Percentiles rank a stretch among this genome's conserved stretches.
phyloP scores from a whole-genome alignment of 805 yeast genomes.

The Soucietia sequanensis region DNA sequence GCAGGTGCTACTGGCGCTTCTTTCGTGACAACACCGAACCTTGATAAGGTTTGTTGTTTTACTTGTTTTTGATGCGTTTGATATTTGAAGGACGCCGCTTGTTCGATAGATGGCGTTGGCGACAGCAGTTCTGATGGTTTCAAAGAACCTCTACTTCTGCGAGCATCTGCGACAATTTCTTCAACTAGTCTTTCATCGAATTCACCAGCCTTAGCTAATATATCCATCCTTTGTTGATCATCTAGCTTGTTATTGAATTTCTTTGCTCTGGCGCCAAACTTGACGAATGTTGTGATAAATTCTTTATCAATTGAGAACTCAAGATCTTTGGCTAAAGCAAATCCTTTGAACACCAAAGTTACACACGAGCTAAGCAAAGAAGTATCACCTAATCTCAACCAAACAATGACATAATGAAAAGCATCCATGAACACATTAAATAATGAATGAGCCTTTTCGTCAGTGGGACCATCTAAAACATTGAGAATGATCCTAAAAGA shows the following conservation, averaged over 20 bases:
- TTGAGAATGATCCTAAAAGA: slow-evolving; percentile 51
- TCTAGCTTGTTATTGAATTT: slow-evolving; percentile 68
- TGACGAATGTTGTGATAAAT: slow-evolving; percentile 56
- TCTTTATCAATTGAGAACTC: slow-evolving; percentile 50
- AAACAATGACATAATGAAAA: slow-evolving; percentile 64
- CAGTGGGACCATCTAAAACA: slow-evolving; percentile 8
- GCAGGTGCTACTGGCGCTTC: slow-evolving; percentile 37
- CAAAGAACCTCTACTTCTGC: slow-evolving; percentile 34
- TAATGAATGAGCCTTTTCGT: slow-evolving; percentile 20
- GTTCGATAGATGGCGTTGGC: slow-evolving; percentile 8
- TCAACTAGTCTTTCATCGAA: slow-evolving; percentile 58
- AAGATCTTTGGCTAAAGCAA: slow-evolving; percentile 61
- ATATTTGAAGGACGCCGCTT: slow-evolving; percentile 17
- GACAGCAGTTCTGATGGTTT: slow-evolving; percentile 5
- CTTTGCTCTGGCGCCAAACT: slow-evolving; percentile 64
- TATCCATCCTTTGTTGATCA: slow-evolving; percentile 61
- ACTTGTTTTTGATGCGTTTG: slow-evolving; percentile 21
- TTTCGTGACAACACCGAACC: slow-evolving; percentile 32
- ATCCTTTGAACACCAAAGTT: slow-evolving; percentile 59
- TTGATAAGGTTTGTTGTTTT: slow-evolving; percentile 34
- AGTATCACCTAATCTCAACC: slow-evolving; percentile 82
- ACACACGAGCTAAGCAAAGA: slow-evolving; percentile 75
- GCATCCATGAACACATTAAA: slow-evolving; percentile 58
- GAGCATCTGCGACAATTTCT: slow-evolving; percentile 42
- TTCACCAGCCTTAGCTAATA: slow-evolving; percentile 58